phyloP scores from a whole-genome alignment of 148 eudicot genomes.

The Rhododendron vialii region DNA sequence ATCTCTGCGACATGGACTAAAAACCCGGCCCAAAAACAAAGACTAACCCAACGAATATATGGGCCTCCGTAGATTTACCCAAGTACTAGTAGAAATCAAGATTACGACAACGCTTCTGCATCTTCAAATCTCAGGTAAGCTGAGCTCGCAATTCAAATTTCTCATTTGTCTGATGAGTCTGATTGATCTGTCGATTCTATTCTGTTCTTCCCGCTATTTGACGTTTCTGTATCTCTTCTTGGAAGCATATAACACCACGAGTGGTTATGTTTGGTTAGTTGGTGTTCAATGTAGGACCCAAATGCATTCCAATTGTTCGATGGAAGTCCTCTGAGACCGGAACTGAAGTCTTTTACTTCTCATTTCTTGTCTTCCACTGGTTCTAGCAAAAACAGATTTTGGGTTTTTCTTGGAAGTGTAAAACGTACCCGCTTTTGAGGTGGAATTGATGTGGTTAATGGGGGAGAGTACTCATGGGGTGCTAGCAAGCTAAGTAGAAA shows the following conservation, averaged over 20 bases:
- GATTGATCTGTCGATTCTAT: not conserved
- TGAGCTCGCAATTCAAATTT: not conserved
- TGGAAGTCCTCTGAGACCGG: not conserved
- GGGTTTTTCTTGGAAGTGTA: not conserved
- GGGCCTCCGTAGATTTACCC: not conserved
- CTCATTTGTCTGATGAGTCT: not conserved
- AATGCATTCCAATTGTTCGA: not conserved
- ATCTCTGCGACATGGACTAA: too few relatives aligned
- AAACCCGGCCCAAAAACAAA: too few relatives aligned
- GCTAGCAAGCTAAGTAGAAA: not conserved
- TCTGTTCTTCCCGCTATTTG: not conserved
- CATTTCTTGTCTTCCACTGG: not conserved
- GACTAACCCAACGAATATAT: not conserved
- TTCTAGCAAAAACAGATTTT: not conserved
- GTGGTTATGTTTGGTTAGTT: too few relatives aligned
- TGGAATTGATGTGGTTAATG: not conserved
- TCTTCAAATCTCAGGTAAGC: slow-evolving; percentile 2
- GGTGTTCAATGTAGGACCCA: not conserved
- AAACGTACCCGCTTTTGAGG: not conserved
- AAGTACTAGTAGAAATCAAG: not conserved
- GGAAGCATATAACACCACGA: not conserved
- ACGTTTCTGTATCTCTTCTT: not conserved
- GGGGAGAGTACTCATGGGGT: not conserved
- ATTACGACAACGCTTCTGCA: not conserved
- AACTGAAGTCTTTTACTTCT: not conserved